Percentiles rank a stretch among this genome's conserved stretches.
Evolutionary conservation across 495 filamentous ascomycete genomes (phyloP).

Genomic region (Penicillium egyptiacum): DNA sequence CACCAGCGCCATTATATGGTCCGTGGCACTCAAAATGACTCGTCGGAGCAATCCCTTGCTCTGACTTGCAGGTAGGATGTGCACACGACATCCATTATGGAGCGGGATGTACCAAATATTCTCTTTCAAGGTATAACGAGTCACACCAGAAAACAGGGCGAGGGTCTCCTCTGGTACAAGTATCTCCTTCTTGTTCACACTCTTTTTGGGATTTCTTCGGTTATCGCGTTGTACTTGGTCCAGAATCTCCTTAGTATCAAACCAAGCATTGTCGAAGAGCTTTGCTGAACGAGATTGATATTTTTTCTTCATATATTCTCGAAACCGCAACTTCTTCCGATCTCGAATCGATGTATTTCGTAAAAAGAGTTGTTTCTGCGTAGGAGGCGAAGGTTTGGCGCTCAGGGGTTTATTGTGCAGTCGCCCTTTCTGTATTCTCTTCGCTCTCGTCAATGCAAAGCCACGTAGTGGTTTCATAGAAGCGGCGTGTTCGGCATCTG

Average conservation of each 20-base stretch:
- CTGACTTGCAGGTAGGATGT: slow-evolving; percentile 30
- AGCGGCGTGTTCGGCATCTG: background rate
- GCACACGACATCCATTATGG: slow-evolving; percentile 43
- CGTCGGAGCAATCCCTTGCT: slow-evolving; percentile 38
- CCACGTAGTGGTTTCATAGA: background rate
- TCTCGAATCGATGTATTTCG: slow-evolving; percentile 25
- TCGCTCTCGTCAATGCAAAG: background rate
- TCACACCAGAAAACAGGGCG: slow-evolving; percentile 35
- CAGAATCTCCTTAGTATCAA: slow-evolving; percentile 27
- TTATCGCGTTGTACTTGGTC: slow-evolving; percentile 21
- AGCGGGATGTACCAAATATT: slow-evolving; percentile 42
- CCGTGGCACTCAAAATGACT: slow-evolving; percentile 39
- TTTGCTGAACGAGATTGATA: background rate
- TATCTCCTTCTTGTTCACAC: slow-evolving; percentile 32
- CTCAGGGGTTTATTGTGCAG: background rate
- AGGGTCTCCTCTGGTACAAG: slow-evolving; percentile 43
- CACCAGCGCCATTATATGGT: slow-evolving; percentile 33
- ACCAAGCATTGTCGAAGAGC: slow-evolving; percentile 23
- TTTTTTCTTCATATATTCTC: slow-evolving; percentile 18
- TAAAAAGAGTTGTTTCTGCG: background rate
- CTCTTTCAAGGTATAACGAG: slow-evolving; percentile 28
- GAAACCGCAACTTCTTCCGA: slow-evolving; percentile 32
- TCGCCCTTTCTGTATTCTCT: slow-evolving; percentile 1
- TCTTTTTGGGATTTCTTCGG: slow-evolving; percentile 11
- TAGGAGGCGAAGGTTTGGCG: background rate